Base-by-base conservation (phyloP, 2,329 filamentous ascomycete genomes). In the Trichoderma afroharzianum region DNA sequence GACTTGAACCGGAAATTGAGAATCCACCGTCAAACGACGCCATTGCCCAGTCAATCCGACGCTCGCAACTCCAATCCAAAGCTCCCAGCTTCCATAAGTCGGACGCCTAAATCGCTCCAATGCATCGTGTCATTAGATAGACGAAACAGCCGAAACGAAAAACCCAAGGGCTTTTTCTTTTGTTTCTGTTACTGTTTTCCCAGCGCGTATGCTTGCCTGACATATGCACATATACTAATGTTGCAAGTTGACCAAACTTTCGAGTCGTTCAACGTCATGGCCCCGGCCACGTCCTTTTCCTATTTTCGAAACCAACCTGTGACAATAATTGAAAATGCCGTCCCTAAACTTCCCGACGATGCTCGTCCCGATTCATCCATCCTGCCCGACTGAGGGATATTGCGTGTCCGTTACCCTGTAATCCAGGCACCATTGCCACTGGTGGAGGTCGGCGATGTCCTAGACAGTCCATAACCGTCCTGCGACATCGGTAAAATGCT, bases 401-500 rank as follows among this genome's bases (percentile, higher is more conserved):
- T 21, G n/a, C 50, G 9, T 30, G 26, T 28, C 39, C 6, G 61
- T 39, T 50, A 63, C 61, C 61, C 61, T 63, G 61, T 63, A 63
- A 30, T 18, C 8, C 18, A 30, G 24, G 24, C 15, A 8, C 30
- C 26, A 6, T 63, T 15, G 61, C 61, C 39, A 21, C 61, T 18
- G 39, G 61, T 63, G 61, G 61, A 63, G 26, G 61, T 63, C 61
- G 61, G 24, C 61, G 61, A 63, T 30, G 61, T 63, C 61, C 36
- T 50, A 32, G 61, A 39, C 24, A 26, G 61, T 63, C 61, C 61
- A 63, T 24, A 63, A 11, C 61, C 32, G 36, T 43, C 26, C 61
- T 50, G 36, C 61, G 61, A 63, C 61, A 63, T 47, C 4, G 39
- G 61, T 18, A 26, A 28, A n/a, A 30, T 63, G 61, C 26, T 63